Evolutionary conservation across 1,284 basidiomycete genomes (phyloP).

Genomic region (Leccinum solheimii): DNA sequence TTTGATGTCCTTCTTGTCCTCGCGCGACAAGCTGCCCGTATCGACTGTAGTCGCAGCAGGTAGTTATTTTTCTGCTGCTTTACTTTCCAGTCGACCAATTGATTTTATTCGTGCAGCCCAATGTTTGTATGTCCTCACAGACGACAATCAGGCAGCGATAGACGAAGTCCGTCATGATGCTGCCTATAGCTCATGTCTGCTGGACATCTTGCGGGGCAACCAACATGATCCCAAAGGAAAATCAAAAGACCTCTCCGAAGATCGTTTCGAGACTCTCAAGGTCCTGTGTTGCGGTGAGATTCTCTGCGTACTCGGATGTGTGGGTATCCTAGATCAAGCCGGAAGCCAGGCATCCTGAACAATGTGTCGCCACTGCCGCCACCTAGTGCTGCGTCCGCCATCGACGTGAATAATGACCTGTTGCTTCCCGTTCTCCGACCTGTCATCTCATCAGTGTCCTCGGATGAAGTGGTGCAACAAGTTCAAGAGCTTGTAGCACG

Average conservation of each 20-base stretch:
- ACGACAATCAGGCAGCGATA: constrained; percentile 77
- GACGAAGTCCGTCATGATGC: constrained; percentile 61
- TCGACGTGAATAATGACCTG: constrained; percentile 72
- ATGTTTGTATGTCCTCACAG: constrained; percentile 86
- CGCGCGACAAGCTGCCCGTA: constrained; percentile 65
- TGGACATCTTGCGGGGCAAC: constrained; percentile 59
- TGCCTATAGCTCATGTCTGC: constrained; percentile 67
- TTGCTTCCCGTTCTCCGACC: constrained; percentile 74
- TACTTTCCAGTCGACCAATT: constrained; percentile 3
- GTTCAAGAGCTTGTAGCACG: constrained; percentile 57
- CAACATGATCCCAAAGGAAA: constrained; percentile 44
- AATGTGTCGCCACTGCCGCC: constrained; percentile 75
- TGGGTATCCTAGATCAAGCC: background rate
- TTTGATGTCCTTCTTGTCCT: constrained; percentile 79
- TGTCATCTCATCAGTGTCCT: constrained; percentile 62
- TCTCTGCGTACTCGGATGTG: constrained; percentile 1
- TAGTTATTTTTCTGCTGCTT: constrained; percentile 33
- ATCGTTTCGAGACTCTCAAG: constrained; percentile 54
- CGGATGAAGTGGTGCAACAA: constrained; percentile 51
- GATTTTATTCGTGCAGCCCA: constrained; percentile 57
- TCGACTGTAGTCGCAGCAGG: constrained; percentile 78
- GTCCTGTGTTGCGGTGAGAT: constrained; percentile 71
- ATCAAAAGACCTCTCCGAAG: constrained; percentile 46
- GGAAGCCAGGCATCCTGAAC: constrained; percentile 62
- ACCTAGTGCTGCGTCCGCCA: constrained; percentile 57